Evolutionary conservation across 768 basidiomycete species (phyloP), one percentile per base, ranked within the genome.

Genomic region (Podaxis rugospora): DNA sequence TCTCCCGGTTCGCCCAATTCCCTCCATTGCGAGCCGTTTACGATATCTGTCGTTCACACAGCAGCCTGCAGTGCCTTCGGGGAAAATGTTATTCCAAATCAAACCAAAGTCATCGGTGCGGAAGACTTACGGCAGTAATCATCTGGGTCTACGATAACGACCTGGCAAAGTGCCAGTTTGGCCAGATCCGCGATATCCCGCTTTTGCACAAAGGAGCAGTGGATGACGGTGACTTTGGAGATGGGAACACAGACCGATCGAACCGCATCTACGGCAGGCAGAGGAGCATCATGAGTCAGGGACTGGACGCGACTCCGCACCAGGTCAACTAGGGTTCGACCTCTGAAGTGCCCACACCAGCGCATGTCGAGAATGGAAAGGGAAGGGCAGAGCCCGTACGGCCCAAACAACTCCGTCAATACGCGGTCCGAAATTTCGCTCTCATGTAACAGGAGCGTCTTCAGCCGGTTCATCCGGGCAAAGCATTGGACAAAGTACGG

Each of bases 41-140:
- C 83, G 77, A 69, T 87, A 86, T 63, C 82, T 76, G 44, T 75
- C 76, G 63, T 86, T 87, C 44, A 72, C 71, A 68, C 84, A 88
- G 63, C 86, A 85, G 16, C 78, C 80, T 42, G 71, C 72, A 39
- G 68, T 64, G 50, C 76, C 83, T 84, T 64, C 25, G 62, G 49
- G 23, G 18, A 61, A 28, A 54, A 23, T 47, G 62, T 58, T 25
- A 50, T n/a, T 35, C 21, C 51, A 55, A 62, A 40, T 59, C 36
- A 9, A 18, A 28, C 21, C 36, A 51, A 51, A 55, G 52, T 35
- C 16, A 37, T 21, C 18, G n/a, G n/a, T 11, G 39, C 35, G 21
- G 56, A 56, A 23, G 3, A 78, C 83, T 72, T 67, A 87, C 86
- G 75, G 65, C 85, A 86, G 66, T 80, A 80, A 67, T 87, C 83